A percentile compares a stretch with the other conserved stretches of the same genome.
These are phyloP conservation scores for Colletotrichum melonis DNA, from an alignment of 2,329 filamentous ascomycete genomes.

Conservation along the genomic window DNA sequence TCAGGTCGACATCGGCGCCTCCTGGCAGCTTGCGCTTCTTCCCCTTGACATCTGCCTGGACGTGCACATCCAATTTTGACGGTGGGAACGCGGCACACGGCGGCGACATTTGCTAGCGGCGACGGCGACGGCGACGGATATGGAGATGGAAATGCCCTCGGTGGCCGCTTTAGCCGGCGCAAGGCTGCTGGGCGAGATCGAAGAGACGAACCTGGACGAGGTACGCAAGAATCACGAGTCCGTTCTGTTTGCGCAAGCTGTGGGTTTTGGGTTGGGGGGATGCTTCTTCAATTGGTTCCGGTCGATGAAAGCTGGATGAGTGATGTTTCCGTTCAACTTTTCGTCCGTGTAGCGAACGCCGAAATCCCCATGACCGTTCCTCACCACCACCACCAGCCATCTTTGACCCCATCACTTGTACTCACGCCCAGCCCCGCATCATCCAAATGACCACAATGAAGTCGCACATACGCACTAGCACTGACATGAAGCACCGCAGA, in stretches of 20 bases:
- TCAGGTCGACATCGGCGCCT: constrained; percentile 59
- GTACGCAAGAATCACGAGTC: constrained; percentile 51
- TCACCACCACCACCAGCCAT: constrained; percentile 17
- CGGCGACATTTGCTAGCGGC: constrained; percentile 62
- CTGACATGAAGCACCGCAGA: constrained; percentile 39
- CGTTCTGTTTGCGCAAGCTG: neutral
- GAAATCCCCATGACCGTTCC: constrained; percentile 42
- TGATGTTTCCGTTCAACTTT: constrained; percentile 18
- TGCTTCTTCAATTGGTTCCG: neutral
- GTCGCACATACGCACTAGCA: constrained; percentile 7
- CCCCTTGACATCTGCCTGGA: constrained; percentile 61
- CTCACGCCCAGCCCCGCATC: neutral
- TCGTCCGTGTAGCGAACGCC: neutral
- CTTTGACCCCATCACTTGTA: neutral
- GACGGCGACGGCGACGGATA: neutral
- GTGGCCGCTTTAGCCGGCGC: constrained; percentile 58
- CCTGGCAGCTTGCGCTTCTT: constrained; percentile 63
- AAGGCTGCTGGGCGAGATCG: constrained; percentile 64
- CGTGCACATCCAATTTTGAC: constrained; percentile 58
- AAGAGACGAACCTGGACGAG: constrained; percentile 69
- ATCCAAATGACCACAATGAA: neutral
- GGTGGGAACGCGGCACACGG: constrained; percentile 67
- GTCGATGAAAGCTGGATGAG: neutral
- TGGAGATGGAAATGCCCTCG: constrained; percentile 43
- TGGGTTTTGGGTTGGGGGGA: neutral